Percentiles rank a stretch among this genome's conserved stretches.
phyloP scores from a whole-genome alignment of 495 filamentous ascomycete genomes.

The Aspergillus nidulans region DNA sequence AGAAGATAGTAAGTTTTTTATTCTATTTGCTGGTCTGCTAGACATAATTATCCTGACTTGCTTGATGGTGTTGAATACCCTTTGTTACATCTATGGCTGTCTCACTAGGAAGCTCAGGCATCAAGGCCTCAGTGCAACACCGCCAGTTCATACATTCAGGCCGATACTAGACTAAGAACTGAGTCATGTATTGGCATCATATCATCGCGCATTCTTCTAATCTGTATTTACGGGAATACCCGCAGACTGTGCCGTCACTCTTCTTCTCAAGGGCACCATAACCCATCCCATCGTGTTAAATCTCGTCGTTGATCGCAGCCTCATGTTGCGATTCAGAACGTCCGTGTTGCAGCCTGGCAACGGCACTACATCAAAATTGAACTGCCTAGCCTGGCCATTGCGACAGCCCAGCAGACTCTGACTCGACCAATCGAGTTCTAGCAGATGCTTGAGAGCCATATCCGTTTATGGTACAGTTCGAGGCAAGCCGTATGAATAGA shows the following conservation, averaged over 20 bases:
- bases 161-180: background rate
- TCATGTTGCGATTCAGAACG: background rate
- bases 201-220: background rate
- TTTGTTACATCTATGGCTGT: background rate
- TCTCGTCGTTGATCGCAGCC: background rate
- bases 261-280: background rate
- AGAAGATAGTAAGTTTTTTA: too few relatives aligned
- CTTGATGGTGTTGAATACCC: too few relatives aligned
- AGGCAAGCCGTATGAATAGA: background rate
- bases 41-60: too few relatives aligned
- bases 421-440: background rate
- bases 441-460: background rate
- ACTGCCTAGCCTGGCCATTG: background rate
- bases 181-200: background rate
- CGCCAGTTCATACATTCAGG: conserved; percentile 1
- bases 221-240: background rate
- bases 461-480: background rate
- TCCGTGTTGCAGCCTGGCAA: background rate
- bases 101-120: background rate
- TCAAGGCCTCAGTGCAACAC: conserved; percentile 2
- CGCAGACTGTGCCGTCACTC: background rate
- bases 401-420: background rate
- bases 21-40: too few relatives aligned
- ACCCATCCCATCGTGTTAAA: background rate
- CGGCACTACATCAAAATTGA: background rate